phyloP scores from a whole-genome alignment of 2,329 filamentous ascomycete species.

The Cercospora sojina region DNA sequence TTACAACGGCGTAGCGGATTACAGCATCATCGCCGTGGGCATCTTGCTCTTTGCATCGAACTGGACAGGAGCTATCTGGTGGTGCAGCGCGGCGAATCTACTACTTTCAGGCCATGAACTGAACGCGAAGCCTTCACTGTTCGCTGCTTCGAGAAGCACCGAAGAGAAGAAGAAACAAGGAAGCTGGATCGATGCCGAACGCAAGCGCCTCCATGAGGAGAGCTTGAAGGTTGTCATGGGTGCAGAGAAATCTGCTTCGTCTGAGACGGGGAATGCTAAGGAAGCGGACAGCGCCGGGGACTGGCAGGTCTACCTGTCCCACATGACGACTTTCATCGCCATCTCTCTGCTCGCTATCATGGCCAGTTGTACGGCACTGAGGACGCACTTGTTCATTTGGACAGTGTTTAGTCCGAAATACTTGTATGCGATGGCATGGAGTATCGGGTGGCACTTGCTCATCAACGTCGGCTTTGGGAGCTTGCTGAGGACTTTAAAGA shows the following conservation, averaged over 20 bases:
- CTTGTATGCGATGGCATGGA: slow-evolving; percentile 88
- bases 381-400: slow-evolving; percentile 96
- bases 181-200: slow-evolving; percentile 35
- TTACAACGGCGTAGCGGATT: slow-evolving; percentile 85
- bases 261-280: background rate
- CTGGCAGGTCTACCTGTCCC: slow-evolving; percentile 53
- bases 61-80: slow-evolving; percentile 90
- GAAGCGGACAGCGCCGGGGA: slow-evolving; percentile 23
- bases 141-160: background rate
- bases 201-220: slow-evolving; percentile 31
- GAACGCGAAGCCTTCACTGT: slow-evolving; percentile 22
- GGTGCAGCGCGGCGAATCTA: slow-evolving; percentile 64
- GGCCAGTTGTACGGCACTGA: slow-evolving; percentile 77
- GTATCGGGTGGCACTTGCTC: slow-evolving; percentile 72
- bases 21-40: slow-evolving; percentile 78
- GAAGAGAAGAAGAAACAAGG: background rate
- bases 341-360: slow-evolving; percentile 71
- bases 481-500: slow-evolving; percentile 14
- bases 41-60: slow-evolving; percentile 82
- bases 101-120: slow-evolving; percentile 37
- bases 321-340: slow-evolving; percentile 70
- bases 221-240: slow-evolving; percentile 23
- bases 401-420: slow-evolving; percentile 98
- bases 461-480: slow-evolving; percentile 63
- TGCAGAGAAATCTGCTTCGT: slow-evolving; percentile 5